A percentile compares a stretch with the other conserved stretches of the same genome.
These are phyloP conservation scores for Thinopyrum obtusiflorum DNA, from an alignment of 202 grass and related monocot genomes.

Conservation along the genomic window DNA sequence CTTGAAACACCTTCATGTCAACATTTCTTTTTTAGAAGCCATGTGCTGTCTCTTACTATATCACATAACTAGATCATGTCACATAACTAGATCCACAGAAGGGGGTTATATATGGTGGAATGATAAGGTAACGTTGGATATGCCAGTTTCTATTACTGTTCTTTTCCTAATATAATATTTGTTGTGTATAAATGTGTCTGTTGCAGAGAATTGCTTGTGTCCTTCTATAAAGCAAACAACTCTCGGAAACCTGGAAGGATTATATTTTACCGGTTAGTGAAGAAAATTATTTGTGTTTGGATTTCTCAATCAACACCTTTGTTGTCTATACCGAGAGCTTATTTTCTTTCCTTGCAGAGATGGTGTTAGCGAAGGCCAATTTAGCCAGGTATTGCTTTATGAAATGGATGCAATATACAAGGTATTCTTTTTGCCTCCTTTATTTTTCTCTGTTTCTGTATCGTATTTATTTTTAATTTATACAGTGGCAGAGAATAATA, in stretches of 20 bases:
- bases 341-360: slow-evolving; percentile 38
- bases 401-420: slow-evolving; percentile 62
- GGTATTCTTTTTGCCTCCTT: slow-evolving; percentile 27
- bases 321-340: background rate
- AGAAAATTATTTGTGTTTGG: background rate
- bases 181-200: background rate
- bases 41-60: background rate
- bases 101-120: slow-evolving; percentile 31
- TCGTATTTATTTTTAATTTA: background rate
- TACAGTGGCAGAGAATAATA: background rate
- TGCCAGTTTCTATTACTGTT: background rate
- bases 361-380: slow-evolving; percentile 74
- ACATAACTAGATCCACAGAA: slow-evolving; percentile 44
- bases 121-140: slow-evolving; percentile 49
- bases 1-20: too few relatives aligned
- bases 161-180: background rate
- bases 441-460: background rate
- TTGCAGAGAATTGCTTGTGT: slow-evolving; percentile 49
- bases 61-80: background rate
- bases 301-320: background rate
- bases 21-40: background rate
- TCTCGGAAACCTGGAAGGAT: slow-evolving; percentile 41
- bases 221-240: slow-evolving; percentile 31
- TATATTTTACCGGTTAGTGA: slow-evolving; percentile 58
- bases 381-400: slow-evolving; percentile 54